Percentiles rank a stretch among this genome's conserved stretches.
phyloP scores from a whole-genome alignment of 345 rosid genomes.

The Populus davidiana region DNA sequence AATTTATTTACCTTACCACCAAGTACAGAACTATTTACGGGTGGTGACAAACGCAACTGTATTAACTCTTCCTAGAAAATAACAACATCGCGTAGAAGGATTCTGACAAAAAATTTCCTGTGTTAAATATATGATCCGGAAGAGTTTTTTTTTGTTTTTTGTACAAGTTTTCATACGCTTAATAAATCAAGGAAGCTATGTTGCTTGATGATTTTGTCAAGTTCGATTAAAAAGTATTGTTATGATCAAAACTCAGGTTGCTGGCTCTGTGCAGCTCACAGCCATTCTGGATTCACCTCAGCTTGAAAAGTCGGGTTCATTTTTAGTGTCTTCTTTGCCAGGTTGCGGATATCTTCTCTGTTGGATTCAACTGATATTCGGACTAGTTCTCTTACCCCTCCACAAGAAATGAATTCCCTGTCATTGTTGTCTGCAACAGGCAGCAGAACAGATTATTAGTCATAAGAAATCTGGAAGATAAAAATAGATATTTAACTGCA shows the following conservation, averaged over 20 bases:
- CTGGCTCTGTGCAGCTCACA: neutral
- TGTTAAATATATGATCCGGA: neutral
- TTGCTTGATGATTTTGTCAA: neutral
- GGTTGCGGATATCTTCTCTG: conserved; percentile 81
- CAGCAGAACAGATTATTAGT: neutral
- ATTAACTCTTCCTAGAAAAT: too few species aligned
- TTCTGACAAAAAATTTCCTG: too few species aligned
- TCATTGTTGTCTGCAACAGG: conserved; percentile 61
- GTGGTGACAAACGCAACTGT: too few species aligned
- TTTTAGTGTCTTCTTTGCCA: conserved; percentile 78
- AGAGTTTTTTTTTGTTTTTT: neutral
- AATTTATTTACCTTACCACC: too few species aligned
- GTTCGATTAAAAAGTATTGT: too few species aligned
- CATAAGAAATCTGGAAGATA: neutral
- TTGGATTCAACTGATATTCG: conserved; percentile 71
- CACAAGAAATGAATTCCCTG: conserved; percentile 52
- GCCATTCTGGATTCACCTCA: conserved; percentile 11
- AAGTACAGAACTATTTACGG: too few species aligned
- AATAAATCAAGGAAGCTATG: neutral
- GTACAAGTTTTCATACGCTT: neutral
- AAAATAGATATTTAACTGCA: neutral
- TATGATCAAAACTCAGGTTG: neutral
- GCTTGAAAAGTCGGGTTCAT: conserved; percentile 41
- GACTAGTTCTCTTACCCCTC: conserved; percentile 57
- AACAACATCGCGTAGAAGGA: neutral